Evolutionary conservation across 2,329 filamentous ascomycete species (phyloP).

Genomic region (Phialocephala subalpina): DNA sequence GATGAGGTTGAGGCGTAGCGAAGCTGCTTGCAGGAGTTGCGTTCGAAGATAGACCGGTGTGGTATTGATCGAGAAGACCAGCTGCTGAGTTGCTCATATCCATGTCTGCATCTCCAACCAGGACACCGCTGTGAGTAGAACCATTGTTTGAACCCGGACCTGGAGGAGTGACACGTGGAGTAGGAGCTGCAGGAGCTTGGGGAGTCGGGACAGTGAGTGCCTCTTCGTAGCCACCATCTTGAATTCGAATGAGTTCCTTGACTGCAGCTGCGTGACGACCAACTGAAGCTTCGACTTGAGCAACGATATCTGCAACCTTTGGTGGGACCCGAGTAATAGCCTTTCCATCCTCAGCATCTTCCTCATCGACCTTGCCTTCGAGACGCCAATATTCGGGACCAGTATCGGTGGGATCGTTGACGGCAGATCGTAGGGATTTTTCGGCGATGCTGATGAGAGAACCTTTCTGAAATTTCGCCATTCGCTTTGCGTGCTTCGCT

Average conservation of each 20-base stretch:
- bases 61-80: slow-evolving; percentile 73
- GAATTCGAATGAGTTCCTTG: slow-evolving; percentile 72
- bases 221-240: slow-evolving; percentile 80
- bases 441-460: slow-evolving; percentile 78
- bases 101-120: slow-evolving; percentile 67
- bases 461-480: slow-evolving; percentile 77
- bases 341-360: slow-evolving; percentile 50
- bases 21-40: slow-evolving; percentile 59
- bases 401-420: slow-evolving; percentile 60
- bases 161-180: slow-evolving; percentile 55
- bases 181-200: slow-evolving; percentile 26
- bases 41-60: slow-evolving; percentile 65
- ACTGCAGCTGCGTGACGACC: slow-evolving; percentile 71
- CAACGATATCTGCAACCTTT: slow-evolving; percentile 76
- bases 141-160: slow-evolving; percentile 61
- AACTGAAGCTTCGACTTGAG: slow-evolving; percentile 76
- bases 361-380: slow-evolving; percentile 63
- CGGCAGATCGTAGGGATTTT: slow-evolving; percentile 73
- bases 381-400: slow-evolving; percentile 70
- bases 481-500: slow-evolving; percentile 75
- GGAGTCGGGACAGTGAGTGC: slow-evolving; percentile 41
- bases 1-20: slow-evolving; percentile 65
- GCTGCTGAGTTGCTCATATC: slow-evolving; percentile 71
- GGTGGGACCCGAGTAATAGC: slow-evolving; percentile 43
- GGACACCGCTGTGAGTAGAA: slow-evolving; percentile 61